Conservation (phyloP, 331 rosid genomes). For the Erythrophleum ivorense region DNA sequence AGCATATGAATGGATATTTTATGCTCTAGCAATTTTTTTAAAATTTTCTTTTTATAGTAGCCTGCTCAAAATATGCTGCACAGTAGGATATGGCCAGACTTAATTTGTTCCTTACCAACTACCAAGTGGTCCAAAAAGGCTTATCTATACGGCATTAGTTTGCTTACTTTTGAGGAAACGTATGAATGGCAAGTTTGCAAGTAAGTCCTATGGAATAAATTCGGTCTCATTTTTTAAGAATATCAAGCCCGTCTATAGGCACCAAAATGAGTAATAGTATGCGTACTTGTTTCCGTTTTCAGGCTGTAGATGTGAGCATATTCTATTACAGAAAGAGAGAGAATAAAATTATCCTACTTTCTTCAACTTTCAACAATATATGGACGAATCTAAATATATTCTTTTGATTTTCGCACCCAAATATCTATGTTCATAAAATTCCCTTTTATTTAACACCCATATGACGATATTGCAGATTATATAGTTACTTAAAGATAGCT, state of each 20-base stretch:
- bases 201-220: slow-evolving; percentile 23
- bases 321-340: slow-evolving; percentile 7
- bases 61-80: too few species aligned
- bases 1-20: too few species aligned
- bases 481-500: slow-evolving; percentile 4
- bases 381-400: slow-evolving; percentile 13
- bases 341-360: slow-evolving; percentile 37
- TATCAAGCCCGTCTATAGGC: not conserved
- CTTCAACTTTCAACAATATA: not conserved
- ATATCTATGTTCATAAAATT: not conserved
- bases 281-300: not conserved
- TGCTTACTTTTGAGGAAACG: not conserved
- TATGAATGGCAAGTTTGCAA: not conserved
- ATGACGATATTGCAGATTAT: slow-evolving; percentile 2
- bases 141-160: not conserved
- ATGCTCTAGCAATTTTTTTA: too few species aligned
- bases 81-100: too few species aligned
- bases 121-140: slow-evolving; percentile 1
- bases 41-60: too few species aligned
- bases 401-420: not conserved
- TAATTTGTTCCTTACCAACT: not conserved
- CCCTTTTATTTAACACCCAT: not conserved
- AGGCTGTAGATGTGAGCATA: not conserved
- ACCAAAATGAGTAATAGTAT: not conserved
- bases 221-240: not conserved